Evolutionary conservation across 768 basidiomycete species (phyloP).

Genomic region (Tylopilus felleus): DNA sequence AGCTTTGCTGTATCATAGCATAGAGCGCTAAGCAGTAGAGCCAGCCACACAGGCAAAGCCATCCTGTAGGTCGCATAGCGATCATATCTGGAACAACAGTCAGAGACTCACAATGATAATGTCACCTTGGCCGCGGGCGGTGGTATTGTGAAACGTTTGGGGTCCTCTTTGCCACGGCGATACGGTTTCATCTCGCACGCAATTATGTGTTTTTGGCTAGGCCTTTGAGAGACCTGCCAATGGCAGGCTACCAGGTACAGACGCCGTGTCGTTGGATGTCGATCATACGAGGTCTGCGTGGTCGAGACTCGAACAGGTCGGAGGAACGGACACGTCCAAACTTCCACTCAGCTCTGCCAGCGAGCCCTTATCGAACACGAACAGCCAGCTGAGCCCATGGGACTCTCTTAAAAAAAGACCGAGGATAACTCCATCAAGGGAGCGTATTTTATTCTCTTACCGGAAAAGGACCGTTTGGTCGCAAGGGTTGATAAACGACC

Average conservation of each 20-base stretch:
- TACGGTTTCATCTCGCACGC: constrained; percentile 4
- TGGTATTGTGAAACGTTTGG: background rate
- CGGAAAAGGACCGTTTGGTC: constrained; percentile 7
- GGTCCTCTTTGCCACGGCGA: background rate
- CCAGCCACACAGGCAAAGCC: constrained; percentile 5
- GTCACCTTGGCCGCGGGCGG: background rate
- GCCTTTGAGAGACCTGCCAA: no score
- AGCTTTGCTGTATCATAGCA: background rate
- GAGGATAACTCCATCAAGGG: constrained; percentile 18
- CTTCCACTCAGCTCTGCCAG: background rate
- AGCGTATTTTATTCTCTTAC: background rate
- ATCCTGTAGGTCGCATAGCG: constrained; percentile 18
- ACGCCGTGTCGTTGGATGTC: background rate
- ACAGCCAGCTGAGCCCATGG: no score
- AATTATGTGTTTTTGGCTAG: background rate
- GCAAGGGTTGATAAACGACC: constrained; percentile 20
- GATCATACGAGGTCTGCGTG: no score
- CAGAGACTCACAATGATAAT: background rate
- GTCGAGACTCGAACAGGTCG: background rate
- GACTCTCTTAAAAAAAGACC: no score
- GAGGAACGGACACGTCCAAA: background rate
- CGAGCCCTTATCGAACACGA: constrained; percentile 6
- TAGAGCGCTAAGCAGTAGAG: background rate
- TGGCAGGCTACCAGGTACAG: background rate
- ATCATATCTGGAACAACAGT: background rate